Percentiles rank a stretch among this genome's conserved stretches.
These are phyloP conservation scores for Populus hybrid DNA, from an alignment of 441 rosid species.

Conservation along the genomic window DNA sequence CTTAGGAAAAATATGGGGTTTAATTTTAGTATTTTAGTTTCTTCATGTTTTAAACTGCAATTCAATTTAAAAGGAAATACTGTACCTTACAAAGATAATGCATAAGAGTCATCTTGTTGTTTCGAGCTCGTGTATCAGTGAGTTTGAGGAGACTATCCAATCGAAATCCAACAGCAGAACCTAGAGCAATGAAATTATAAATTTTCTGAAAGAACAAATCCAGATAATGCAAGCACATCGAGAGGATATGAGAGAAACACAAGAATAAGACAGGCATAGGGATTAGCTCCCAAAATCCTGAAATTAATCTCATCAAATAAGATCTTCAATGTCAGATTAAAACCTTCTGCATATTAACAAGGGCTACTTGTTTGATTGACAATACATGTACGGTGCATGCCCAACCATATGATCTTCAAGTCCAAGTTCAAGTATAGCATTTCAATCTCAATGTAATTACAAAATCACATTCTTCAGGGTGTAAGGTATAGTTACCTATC, in stretches of 20 bases:
- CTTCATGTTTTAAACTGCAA: neutral
- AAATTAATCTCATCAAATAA: neutral
- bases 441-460: neutral
- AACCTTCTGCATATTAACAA: neutral
- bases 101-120: slow-evolving; percentile 97
- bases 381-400: neutral
- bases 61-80: neutral
- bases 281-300: neutral
- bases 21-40: neutral
- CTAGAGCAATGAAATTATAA: slow-evolving; percentile 34
- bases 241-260: neutral
- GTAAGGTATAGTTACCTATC: neutral
- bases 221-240: neutral
- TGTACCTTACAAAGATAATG: slow-evolving; percentile 97
- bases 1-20: neutral
- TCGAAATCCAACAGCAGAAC: slow-evolving; percentile 94
- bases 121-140: slow-evolving; percentile 81
- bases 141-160: slow-evolving; percentile 24
- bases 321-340: neutral
- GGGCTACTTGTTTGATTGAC: neutral
- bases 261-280: neutral
- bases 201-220: slow-evolving; percentile 5
- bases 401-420: neutral
- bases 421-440: neutral
- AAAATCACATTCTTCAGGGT: neutral